Evolutionary conservation across 2,329 filamentous ascomycete species (phyloP).

Genomic region (Teratosphaeria destructans): DNA sequence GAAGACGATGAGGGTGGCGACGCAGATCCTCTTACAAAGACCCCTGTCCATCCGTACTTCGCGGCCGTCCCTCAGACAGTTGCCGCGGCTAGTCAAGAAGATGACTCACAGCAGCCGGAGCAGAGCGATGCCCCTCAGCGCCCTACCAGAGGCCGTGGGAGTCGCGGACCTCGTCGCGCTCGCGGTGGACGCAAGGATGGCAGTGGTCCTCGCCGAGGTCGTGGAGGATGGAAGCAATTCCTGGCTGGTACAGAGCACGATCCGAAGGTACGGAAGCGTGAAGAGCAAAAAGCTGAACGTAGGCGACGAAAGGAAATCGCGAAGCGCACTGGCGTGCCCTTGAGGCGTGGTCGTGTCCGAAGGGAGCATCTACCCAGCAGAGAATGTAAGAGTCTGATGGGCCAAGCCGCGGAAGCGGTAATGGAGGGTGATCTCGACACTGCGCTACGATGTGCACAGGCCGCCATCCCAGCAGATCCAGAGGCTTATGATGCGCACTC

Average conservation of each 20-base stretch:
- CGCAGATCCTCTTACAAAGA: background rate
- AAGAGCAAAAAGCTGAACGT: background rate
- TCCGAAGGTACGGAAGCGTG: background rate
- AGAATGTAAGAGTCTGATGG: constrained; percentile 59
- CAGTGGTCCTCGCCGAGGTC: background rate
- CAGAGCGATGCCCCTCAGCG: background rate
- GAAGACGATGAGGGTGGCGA: background rate
- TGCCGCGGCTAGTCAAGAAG: background rate
- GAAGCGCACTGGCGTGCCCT: constrained; percentile 10
- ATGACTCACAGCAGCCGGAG: background rate
- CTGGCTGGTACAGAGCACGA: constrained; percentile 20
- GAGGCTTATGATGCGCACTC: constrained; percentile 54
- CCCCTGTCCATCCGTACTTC: background rate
- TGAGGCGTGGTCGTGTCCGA: constrained; percentile 13
- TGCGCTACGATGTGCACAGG: constrained; percentile 43
- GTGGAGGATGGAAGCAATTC: constrained; percentile 17
- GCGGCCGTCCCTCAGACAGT: background rate
- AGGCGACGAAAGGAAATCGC: background rate
- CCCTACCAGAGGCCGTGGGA: constrained; percentile 8
- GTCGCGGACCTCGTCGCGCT: background rate
- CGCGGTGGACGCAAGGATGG: background rate
- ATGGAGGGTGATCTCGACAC: constrained; percentile 50
- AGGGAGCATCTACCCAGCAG: constrained; percentile 58
- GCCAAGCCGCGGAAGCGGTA: constrained; percentile 58
- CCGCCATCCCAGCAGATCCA: constrained; percentile 47